A percentile compares a stretch with the other conserved stretches of the same genome.
Evolutionary conservation across 768 basidiomycete genomes (phyloP).

Genomic region (Calocybe cyanea): DNA sequence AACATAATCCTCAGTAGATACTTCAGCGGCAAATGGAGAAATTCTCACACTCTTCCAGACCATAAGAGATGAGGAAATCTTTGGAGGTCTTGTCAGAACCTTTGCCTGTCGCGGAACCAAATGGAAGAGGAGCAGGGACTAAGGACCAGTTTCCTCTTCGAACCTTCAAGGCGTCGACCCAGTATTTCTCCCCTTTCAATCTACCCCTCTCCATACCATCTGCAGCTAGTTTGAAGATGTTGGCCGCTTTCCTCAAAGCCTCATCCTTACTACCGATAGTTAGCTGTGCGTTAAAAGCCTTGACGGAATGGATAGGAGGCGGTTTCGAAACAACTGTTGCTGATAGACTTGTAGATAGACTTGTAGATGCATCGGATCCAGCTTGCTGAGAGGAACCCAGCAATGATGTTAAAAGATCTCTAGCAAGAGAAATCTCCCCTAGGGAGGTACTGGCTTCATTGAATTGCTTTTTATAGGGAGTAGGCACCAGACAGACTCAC

Average conservation of each 20-base stretch:
- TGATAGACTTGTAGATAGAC: conserved; percentile 39
- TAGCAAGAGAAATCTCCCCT: conserved; percentile 78
- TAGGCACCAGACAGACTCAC: conserved; percentile 41
- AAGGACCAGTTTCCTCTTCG: conserved; percentile 78
- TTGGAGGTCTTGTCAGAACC: conserved; percentile 77
- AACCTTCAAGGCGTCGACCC: conserved; percentile 78
- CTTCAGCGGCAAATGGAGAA: background rate
- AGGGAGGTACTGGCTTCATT: conserved; percentile 53
- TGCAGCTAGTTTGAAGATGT: conserved; percentile 67
- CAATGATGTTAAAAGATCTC: conserved; percentile 62
- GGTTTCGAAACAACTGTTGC: conserved; percentile 67
- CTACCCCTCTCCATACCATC: conserved; percentile 63
- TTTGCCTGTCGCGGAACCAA: conserved; percentile 66
- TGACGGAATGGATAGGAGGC: conserved; percentile 59
- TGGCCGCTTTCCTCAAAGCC: conserved; percentile 69
- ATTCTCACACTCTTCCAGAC: conserved; percentile 73
- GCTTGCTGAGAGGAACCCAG: conserved; percentile 33
- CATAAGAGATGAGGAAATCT: conserved; percentile 78
- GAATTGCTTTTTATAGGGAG: conserved; percentile 2
- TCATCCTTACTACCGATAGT: conserved; percentile 79
- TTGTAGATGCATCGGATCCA: conserved; percentile 15
- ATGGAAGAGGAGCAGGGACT: conserved; percentile 73
- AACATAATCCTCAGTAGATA: background rate
- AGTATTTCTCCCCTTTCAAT: conserved; percentile 66
- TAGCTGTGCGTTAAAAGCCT: conserved; percentile 69